phyloP scores from a whole-genome alignment of 2,329 filamentous ascomycete species.

The Botrytis elliptica region DNA sequence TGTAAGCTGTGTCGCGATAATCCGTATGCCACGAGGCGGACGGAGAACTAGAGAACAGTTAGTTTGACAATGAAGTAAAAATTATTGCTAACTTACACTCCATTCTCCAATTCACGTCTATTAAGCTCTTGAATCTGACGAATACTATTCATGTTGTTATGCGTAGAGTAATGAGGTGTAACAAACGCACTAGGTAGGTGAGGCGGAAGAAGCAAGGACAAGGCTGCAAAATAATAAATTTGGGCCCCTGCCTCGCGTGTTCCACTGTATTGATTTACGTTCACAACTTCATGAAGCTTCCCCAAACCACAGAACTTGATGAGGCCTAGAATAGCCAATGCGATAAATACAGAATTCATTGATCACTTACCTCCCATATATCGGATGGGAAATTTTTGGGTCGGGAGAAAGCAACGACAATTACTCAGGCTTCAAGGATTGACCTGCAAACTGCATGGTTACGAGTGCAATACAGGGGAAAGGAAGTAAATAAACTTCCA shows the following conservation, averaged over 20 bases:
- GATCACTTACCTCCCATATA: conserved; percentile 5
- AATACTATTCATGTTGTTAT: conserved; percentile 78
- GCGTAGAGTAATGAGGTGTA: not conserved
- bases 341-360: conserved; percentile 14
- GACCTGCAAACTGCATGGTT: conserved; percentile 20
- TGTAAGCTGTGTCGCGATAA: conserved; percentile 94
- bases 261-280: conserved; percentile 22
- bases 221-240: conserved; percentile 19
- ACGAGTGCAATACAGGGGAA: conserved; percentile 20
- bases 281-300: conserved; percentile 29
- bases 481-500: conserved; percentile 20
- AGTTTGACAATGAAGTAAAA: conserved; percentile 1
- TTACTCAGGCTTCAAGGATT: conserved; percentile 11
- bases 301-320: conserved; percentile 16
- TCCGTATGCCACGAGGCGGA: conserved; percentile 96
- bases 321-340: conserved; percentile 17
- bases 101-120: conserved; percentile 88
- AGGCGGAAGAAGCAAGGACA: conserved; percentile 11
- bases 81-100: conserved; percentile 56
- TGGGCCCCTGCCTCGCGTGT: conserved; percentile 23
- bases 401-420: conserved; percentile 1
- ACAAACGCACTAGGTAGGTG: not conserved
- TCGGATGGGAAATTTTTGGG: conserved; percentile 6
- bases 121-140: conserved; percentile 91
- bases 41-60: conserved; percentile 56